phyloP scores from a whole-genome alignment of 164 flowering plant genomes.

The Magnolia kwangsiensis region DNA sequence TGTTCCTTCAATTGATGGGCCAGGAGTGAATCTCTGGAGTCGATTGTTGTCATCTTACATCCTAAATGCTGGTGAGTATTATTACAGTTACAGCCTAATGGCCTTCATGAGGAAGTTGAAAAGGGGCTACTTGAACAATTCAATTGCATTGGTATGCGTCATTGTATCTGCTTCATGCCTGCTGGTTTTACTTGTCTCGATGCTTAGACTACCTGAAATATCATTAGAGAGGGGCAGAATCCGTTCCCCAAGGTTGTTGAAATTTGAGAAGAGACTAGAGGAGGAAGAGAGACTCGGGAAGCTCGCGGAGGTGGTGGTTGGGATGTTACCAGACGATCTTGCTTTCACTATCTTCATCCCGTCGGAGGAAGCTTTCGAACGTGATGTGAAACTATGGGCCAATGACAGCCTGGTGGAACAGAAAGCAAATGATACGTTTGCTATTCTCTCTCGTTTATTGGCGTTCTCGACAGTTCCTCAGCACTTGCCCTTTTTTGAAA shows the following conservation, averaged over 20 bases:
- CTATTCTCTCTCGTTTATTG: conserved; percentile 58
- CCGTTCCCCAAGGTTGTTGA: conserved; percentile 11
- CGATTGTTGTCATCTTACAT: not conserved
- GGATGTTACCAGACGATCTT: conserved; percentile 81
- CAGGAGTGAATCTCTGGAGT: not conserved
- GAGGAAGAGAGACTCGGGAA: conserved; percentile 32
- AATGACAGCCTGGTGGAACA: conserved; percentile 33
- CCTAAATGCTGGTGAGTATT: not conserved
- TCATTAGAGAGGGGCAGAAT: conserved; percentile 7
- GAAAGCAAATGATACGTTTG: conserved; percentile 44
- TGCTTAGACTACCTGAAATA: conserved; percentile 48
- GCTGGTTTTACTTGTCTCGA: conserved; percentile 36
- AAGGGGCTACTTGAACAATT: conserved; percentile 30
- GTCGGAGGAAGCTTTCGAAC: conserved; percentile 59
- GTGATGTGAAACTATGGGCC: conserved; percentile 41
- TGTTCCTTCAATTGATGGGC: not conserved
- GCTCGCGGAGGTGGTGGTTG: conserved; percentile 67
- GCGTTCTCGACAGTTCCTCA: conserved; percentile 74
- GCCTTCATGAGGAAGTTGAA: conserved; percentile 26
- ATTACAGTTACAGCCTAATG: conserved; percentile 9
- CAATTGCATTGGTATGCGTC: conserved; percentile 30
- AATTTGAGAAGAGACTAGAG: conserved; percentile 10
- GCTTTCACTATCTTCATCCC: conserved; percentile 81
- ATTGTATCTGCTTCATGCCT: conserved; percentile 43
- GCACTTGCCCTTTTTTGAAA: conserved; percentile 30